Base-by-base conservation (phyloP, 768 basidiomycete species). In the Agrocybe praecox region DNA sequence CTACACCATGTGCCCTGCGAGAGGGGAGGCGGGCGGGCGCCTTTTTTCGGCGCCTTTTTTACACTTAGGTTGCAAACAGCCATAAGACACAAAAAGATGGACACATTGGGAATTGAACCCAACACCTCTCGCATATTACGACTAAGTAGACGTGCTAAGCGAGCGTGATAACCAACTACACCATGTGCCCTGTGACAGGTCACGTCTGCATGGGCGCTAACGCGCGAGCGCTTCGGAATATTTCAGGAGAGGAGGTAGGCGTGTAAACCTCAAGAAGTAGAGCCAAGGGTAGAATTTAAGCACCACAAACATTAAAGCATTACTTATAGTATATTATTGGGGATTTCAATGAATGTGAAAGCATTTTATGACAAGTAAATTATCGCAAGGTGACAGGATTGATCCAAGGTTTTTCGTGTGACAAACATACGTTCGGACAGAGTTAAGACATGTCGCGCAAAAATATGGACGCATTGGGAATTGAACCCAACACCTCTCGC, bases 151-250 rank as follows among this genome's bases (percentile, higher is more conserved):
- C 10, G 51, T 61, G 57, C 60, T 52, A 62, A 62, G 60, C 60
- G 57, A 62, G 60, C 57, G 60, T 62, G 60, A 62, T 62, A 62
- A 62, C 59, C 59, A 57, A 57, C 60, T 61, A 61, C 63, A 64
- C 63, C 63, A 64, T 64, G 56, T 40, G 36, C 36, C 36, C 36
- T 29, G 36, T 40, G 36, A 40, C 36, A 29, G n/a, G 36, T 40
- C 36, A 40, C 36, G 12, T 6, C 5, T 6, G 36, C n/a, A 40
- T 12, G 36, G 36, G 36, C 36, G n/a, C 36, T 14, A 14, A 15
- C 5, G 5, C n/a, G 36, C 36, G 36, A 3, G 36, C 36, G 12
- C 36, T 29, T 29, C 5, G 26, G 4, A 29, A 5, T 29, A 29
- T 29, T 29, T 29, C n/a, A n/a, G n/a, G n/a, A n/a, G n/a, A n/a